Conservation (phyloP, 345 rosid species). For the Aethionema arabicum region DNA sequence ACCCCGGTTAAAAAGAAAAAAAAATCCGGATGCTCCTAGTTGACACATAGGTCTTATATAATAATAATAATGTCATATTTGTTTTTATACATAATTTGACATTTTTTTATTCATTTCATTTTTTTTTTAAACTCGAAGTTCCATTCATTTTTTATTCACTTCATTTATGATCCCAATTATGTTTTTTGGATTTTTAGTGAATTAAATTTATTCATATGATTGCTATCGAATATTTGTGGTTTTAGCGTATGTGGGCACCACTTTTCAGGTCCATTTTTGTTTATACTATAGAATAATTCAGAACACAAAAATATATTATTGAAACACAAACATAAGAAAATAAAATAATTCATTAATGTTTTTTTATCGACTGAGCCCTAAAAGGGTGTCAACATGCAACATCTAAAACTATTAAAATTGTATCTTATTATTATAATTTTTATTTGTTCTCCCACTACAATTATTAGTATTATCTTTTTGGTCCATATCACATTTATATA, state of each 20-base stretch:
- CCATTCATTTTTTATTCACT: too few species aligned
- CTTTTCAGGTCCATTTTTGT: slow-evolving; percentile 8
- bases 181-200: neutral
- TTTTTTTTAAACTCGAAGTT: too few species aligned
- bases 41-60: too few species aligned
- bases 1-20: too few species aligned
- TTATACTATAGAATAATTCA: neutral
- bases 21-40: too few species aligned
- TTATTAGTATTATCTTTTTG: too few species aligned
- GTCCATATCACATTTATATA: too few species aligned
- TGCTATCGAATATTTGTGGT: slow-evolving; percentile 27
- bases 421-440: neutral
- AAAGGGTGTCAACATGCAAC: slow-evolving; percentile 27
- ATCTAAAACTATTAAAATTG: slow-evolving; percentile 18
- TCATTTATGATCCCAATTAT: slow-evolving; percentile 17
- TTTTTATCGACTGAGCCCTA: slow-evolving; percentile 8
- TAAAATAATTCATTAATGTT: slow-evolving; percentile 15
- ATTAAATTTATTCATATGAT: slow-evolving; percentile 9
- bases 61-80: too few species aligned
- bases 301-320: slow-evolving; percentile 21
- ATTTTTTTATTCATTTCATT: neutral
- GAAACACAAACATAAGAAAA: slow-evolving; percentile 26
- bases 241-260: slow-evolving; percentile 23
- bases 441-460: too few species aligned
- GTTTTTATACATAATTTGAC: neutral